Base-by-base conservation (phyloP, 768 basidiomycete species). In the Lactifluus hygrophoroides region DNA sequence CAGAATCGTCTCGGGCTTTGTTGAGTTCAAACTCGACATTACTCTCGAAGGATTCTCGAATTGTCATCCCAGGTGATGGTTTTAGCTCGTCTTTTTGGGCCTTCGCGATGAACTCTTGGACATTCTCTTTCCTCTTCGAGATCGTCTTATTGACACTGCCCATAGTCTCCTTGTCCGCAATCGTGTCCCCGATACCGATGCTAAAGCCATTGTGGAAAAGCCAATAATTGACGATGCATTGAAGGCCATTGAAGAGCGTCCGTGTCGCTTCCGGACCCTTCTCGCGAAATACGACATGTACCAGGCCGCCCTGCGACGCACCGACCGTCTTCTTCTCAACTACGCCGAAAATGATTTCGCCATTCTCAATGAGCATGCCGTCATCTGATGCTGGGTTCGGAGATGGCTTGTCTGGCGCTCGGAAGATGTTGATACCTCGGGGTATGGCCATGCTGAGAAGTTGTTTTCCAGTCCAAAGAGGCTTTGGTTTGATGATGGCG, bases 291-390 rank as follows among this genome's bases (percentile, higher is more conserved):
- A 94, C 91, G 66, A 97, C 88, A 66, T 99, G 94, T 38, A 98
- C 82, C 9, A 99, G 78, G 73, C 96, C 96, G 44, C 94, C 94
- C 60, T 91, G 88, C 0, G 91, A 84, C 2, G 94, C 90, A 57
- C 96, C 96, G 38, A 97, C 95, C n/a, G 94, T 96, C 76, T 97
- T 94, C 78, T 99, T 99, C 75, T 95, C 90, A 47, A 99, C 90
- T 59, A 94, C 88, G 27, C 96, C 95, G 67, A 86, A 96, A 21
- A 98, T 79, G 60, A 99, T 80, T 70, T 98, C 93, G 16, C 96
- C 96, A 63, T 99, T 94, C 71, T 99, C 96, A 66, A 98, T 86
- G 73, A 94, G 77, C 73, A 98, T 90, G 51, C 94, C 94, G 60
- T 96, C 92, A 68, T 98, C 96, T 64, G 86, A 83, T 3, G 90